These are phyloP conservation scores for Pestalotiopsis sp. DNA, from an alignment of 2,329 filamentous ascomycete species.

Conservation along the genomic window DNA sequence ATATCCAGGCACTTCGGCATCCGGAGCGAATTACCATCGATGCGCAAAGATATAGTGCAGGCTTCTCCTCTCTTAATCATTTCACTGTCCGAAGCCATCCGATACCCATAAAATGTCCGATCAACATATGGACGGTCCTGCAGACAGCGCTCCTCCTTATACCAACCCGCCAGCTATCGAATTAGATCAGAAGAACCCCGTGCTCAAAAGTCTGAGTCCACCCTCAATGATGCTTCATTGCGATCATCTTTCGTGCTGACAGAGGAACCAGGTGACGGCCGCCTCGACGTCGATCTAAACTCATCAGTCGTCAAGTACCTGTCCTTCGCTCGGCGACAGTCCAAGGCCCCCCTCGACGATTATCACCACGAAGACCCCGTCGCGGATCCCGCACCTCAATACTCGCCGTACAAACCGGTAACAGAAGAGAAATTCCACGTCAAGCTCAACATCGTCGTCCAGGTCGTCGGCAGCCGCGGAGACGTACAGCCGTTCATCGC, in stretches of 20 bases:
- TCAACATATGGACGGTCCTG: neutral
- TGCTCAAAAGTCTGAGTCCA: neutral
- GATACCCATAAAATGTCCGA: neutral
- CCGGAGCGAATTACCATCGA: neutral
- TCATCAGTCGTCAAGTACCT: conserved; percentile 1
- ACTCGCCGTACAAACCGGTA: neutral
- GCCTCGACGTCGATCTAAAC: neutral
- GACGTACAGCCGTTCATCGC: conserved; percentile 79
- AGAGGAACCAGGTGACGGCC: neutral
- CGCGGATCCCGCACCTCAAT: neutral
- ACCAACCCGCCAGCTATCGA: neutral
- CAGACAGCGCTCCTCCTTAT: neutral
- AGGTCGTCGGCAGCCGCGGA: conserved; percentile 74
- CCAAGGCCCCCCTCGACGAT: neutral
- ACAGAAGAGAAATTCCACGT: neutral
- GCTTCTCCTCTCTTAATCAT: neutral
- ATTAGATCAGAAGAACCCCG: neutral
- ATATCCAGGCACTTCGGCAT: neutral
- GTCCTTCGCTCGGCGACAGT: neutral
- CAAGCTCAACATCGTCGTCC: conserved; percentile 72
- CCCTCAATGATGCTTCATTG: neutral
- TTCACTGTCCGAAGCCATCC: neutral
- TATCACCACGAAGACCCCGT: neutral
- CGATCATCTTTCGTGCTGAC: neutral
- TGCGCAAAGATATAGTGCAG: neutral